Conservation (phyloP, 208 protist genomes). For the Trichomonas tenax region DNA sequence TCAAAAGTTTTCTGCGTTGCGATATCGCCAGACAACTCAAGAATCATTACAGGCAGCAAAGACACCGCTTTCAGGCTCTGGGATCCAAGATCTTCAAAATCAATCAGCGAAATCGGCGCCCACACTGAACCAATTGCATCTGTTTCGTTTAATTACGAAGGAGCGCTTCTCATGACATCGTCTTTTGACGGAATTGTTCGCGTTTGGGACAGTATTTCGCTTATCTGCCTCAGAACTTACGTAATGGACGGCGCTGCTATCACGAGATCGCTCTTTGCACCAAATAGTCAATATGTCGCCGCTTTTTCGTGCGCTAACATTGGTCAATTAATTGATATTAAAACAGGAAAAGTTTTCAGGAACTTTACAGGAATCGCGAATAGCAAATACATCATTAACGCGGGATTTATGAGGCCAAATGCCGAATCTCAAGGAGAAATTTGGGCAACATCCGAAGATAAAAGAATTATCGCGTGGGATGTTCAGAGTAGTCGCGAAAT, state of each 20-base stretch:
- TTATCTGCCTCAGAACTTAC: not conserved
- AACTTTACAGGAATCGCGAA: not conserved
- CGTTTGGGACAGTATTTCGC: not conserved
- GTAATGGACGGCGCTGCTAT: not conserved
- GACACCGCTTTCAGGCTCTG: not conserved
- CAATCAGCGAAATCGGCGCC: not conserved
- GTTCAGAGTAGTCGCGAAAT: not conserved
- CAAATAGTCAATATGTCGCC: not conserved
- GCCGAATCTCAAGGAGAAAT: not conserved
- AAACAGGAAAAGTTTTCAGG: not conserved
- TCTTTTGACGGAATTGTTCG: not conserved
- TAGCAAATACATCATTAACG: not conserved
- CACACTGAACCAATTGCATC: not conserved
- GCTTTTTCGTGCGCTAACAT: not conserved
- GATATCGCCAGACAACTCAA: not conserved
- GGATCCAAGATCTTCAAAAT: not conserved
- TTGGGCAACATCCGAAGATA: not conserved
- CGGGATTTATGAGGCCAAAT: not conserved
- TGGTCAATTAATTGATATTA: not conserved
- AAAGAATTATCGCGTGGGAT: not conserved
- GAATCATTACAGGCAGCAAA: not conserved
- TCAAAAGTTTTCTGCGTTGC: constrained; percentile 32
- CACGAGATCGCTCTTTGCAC: not conserved
- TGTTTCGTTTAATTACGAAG: not conserved
- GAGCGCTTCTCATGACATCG: not conserved